phyloP scores from a whole-genome alignment of 78 protist genomes.

The Isochrysis galbana region DNA sequence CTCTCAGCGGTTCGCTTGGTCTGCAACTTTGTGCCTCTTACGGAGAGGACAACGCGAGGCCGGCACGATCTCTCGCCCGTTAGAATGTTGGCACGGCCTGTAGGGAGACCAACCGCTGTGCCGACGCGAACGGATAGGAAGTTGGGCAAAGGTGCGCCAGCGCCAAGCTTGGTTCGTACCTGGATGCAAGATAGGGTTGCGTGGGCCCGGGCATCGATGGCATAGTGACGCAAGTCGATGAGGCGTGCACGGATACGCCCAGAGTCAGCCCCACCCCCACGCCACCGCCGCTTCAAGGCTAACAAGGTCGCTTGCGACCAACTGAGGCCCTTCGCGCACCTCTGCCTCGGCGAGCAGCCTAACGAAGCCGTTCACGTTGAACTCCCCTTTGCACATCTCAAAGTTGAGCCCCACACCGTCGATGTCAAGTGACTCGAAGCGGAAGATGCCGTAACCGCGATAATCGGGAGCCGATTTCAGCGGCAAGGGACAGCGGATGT shows the following conservation, averaged over 20 bases:
- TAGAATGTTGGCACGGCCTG: neutral
- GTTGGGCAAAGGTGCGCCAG: neutral
- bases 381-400: neutral
- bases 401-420: neutral
- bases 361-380: neutral
- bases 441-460: neutral
- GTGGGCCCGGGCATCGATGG: no score
- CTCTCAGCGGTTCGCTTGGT: neutral
- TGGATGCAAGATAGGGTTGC: no score
- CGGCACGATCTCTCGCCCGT: neutral
- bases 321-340: no score
- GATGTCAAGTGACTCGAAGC: neutral
- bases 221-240: no score
- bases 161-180: neutral
- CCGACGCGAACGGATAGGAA: neutral
- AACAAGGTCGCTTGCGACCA: no score
- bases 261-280: no score
- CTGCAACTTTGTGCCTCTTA: neutral
- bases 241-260: no score
- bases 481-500: neutral
- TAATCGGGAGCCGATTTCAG: neutral
- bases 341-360: neutral
- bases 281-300: no score
- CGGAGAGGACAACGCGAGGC: neutral
- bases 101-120: neutral